Evolutionary conservation across 176 grass and related monocot genomes (phyloP), one percentile per base, ranked within the genome.

Genomic region (Lolium rigidum): DNA sequence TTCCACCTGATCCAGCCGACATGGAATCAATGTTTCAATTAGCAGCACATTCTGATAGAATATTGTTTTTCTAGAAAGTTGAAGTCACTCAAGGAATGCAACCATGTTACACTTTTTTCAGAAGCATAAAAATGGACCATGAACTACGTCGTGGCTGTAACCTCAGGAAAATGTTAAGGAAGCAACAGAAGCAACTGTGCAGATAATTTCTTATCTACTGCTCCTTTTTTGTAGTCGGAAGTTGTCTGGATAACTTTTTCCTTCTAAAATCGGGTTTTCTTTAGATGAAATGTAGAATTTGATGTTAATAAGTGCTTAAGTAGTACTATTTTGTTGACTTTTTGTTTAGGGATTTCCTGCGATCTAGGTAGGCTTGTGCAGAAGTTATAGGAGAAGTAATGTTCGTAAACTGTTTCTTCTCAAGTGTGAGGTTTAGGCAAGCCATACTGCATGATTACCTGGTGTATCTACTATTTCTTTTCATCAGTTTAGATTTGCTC

Each of bases 1-100:
- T 85, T 91, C 88, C 38, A 97, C 87, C 95, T 97, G 88, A 57
- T 89, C 39, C 81, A 78, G 16, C 22, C 51, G 44, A 24, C 9
- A 59, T 59, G 13, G 31, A 46, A 62, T 3, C 12, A 18, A 12
- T 31, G 48, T 76, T 59, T 70, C 31, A 75, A 12, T 85, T 44
- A 69, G 52, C 4, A 66, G 12, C 18, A 77, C 7, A 82, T 73
- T 60, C 54, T 49, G 18, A 63, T 88, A 12, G 39, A 67, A 41
- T 66, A 12, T 21, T 66, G 47, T 58, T 78, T 81, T 14, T 3
- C 38, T 78, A 80, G 10, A 41, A 56, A 21, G 8, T 15, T 60
- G 18, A 20, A 61, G 55, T 37, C 18, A 35, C 31, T 35, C 31
- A 44, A 41, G 35, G 18, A 20, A 37, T 2, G 38, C 44, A 74